Evolutionary conservation across 2,329 filamentous ascomycete genomes (phyloP).

Genomic region (Clarireedia paspali): DNA sequence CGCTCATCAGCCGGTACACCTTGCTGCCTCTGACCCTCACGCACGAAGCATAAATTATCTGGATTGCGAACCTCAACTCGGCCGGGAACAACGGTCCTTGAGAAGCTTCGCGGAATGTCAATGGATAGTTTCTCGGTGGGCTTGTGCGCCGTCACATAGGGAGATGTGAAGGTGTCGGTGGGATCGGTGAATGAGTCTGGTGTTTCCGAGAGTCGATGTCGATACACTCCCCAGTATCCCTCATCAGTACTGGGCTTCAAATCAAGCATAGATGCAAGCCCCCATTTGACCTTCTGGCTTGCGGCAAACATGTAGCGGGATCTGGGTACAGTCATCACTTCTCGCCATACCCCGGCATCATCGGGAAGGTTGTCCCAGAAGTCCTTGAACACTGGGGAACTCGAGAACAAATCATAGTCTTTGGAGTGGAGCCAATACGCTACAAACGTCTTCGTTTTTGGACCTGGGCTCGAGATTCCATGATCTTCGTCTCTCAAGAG

Average conservation of each 20-base stretch:
- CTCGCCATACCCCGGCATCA: slow-evolving; percentile 18
- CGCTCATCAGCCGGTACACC: slow-evolving; percentile 12
- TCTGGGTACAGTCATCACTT: slow-evolving; percentile 17
- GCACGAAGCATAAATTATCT: slow-evolving; percentile 16
- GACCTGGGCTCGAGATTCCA: slow-evolving; percentile 3
- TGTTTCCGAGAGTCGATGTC: slow-evolving; percentile 13
- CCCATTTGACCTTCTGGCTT: slow-evolving; percentile 11
- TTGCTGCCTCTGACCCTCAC: slow-evolving; percentile 15
- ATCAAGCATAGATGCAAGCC: slow-evolving; percentile 10
- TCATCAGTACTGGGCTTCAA: slow-evolving; percentile 12
- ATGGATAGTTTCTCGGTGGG: neutral
- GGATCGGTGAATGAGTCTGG: slow-evolving; percentile 14
- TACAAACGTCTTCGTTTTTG: slow-evolving; percentile 11
- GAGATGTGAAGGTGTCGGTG: slow-evolving; percentile 12
- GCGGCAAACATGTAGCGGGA: slow-evolving; percentile 16
- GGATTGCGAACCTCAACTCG: slow-evolving; percentile 11
- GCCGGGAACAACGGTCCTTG: neutral
- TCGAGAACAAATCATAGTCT: slow-evolving; percentile 21
- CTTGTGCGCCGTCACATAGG: slow-evolving; percentile 10
- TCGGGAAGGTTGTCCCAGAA: slow-evolving; percentile 15
- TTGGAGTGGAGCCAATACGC: slow-evolving; percentile 14
- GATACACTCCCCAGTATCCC: slow-evolving; percentile 19
- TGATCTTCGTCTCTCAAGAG: slow-evolving; percentile 10
- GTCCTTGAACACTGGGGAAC: slow-evolving; percentile 1
- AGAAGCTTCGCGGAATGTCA: neutral